phyloP scores from a whole-genome alignment of 169 alveolate species.

The Blepharisma undulans region DNA sequence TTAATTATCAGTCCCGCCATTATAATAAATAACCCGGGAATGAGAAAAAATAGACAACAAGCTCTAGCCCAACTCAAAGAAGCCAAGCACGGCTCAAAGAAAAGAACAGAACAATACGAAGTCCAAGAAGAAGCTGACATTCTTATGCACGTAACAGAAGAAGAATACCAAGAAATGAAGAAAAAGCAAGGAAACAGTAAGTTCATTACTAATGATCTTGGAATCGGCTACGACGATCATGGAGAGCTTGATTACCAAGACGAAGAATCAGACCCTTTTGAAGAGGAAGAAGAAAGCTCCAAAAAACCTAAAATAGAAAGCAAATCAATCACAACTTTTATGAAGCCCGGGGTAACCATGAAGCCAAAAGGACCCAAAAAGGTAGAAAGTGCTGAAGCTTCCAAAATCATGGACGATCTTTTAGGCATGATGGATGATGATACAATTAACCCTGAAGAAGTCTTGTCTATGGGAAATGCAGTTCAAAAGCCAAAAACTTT shows the following conservation, averaged over 20 bases:
- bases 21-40: neutral
- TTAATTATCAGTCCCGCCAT: neutral
- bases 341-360: neutral
- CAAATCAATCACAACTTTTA: neutral
- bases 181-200: neutral
- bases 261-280: neutral
- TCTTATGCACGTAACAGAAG: neutral
- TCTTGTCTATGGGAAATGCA: neutral
- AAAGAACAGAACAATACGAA: neutral
- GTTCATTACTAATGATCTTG: slow-evolving; percentile 11
- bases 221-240: slow-evolving; percentile 30
- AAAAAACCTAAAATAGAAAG: neutral
- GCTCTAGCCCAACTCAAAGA: neutral
- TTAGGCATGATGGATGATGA: slow-evolving; percentile 9
- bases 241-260: slow-evolving; percentile 19
- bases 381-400: neutral
- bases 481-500: neutral
- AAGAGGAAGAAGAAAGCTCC: neutral
- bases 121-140: slow-evolving; percentile 15
- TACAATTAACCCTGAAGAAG: neutral
- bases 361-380: neutral
- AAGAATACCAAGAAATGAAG: slow-evolving; percentile 20
- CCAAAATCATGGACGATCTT: neutral
- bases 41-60: slow-evolving; percentile 12
- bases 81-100: neutral